Evolutionary conservation across 306 rosid species (phyloP).

Genomic region (Rubus idaeus): DNA sequence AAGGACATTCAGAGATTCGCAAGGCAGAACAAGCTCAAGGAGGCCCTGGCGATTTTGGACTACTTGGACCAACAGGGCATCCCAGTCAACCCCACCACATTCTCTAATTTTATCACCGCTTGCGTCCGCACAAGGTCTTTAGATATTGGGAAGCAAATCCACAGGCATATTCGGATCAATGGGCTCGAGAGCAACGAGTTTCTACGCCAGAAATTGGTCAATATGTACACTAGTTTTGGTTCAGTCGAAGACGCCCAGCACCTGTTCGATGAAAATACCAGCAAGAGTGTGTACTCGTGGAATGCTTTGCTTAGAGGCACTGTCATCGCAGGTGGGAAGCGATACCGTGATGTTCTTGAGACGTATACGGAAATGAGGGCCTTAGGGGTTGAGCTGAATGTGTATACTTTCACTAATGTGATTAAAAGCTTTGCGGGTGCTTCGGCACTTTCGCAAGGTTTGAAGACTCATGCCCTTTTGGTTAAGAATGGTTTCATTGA

Average conservation of each 20-base stretch:
- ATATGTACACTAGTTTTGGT: constrained; percentile 65
- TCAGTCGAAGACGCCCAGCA: constrained; percentile 48
- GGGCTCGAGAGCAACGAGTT: constrained; percentile 58
- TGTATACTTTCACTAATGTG: constrained; percentile 64
- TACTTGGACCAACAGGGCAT: constrained; percentile 64
- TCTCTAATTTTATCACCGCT: constrained; percentile 59
- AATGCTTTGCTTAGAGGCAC: constrained; percentile 77
- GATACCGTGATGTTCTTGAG: constrained; percentile 38
- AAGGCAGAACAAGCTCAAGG: constrained; percentile 42
- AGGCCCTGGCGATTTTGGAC: constrained; percentile 61
- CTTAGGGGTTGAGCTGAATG: constrained; percentile 69
- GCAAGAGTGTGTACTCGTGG: constrained; percentile 60
- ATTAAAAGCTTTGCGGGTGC: constrained; percentile 80
- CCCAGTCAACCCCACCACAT: constrained; percentile 65
- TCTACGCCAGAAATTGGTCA: constrained; percentile 50
- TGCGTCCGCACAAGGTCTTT: constrained; percentile 58
- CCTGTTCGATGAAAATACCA: constrained; percentile 47
- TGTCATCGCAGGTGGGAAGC: constrained; percentile 56
- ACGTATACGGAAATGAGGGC: constrained; percentile 57
- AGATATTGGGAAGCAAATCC: constrained; percentile 42
- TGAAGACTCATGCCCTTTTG: constrained; percentile 65
- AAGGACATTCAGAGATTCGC: constrained; percentile 57
- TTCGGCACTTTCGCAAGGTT: constrained; percentile 59
- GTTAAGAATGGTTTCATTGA: constrained; percentile 70
- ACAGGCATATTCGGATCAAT: constrained; percentile 48